Base-by-base conservation (phyloP, 306 rosid species). In the Trifolium dubium region DNA sequence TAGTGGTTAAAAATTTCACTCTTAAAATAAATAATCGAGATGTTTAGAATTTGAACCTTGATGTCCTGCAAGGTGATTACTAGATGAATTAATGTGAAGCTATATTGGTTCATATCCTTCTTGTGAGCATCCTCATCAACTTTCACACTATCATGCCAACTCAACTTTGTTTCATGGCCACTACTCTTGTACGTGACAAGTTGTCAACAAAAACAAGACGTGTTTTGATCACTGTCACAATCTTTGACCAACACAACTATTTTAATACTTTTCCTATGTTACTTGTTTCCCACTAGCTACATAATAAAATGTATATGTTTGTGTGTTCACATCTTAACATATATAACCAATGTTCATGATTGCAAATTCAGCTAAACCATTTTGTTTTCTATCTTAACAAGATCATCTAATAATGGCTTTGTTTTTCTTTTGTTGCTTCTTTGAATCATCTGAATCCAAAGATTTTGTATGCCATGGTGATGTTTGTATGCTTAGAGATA, bases 381-480 rank as follows among this genome's bases (percentile, higher is more conserved):
- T 56, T 28, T 56, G n/a, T 56, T 29, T 56, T 56, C 23, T 60
- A 17, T 14, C 19, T 8, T 60, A 53, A 29, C 11, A 23, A 23
- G 23, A 23, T 23, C 10, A 13, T 17, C 10, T 12, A 63, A 35
- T 35, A 63, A 90, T 90, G 96, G 80, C 82, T 73, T 68, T 86
- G 62, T 64, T 60, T 64, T 67, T 88, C 81, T 73, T 88, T 49
- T 80, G 85, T 53, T 86, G 93, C 69, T 81, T 55, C 56, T 88
- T 84, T 28, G 88, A 84, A 39, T 69, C 79, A 10, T 59, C 79
- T 8, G 68, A 47, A 8, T 64, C 86, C 64, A 88, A 86, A 62
- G 70, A 72, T 15, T 83, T 72, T 39, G 64, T 85, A 19, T 90
- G 96, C 37, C 51, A 86, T 17, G 90, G 92, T 28, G 86, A 88